Evolutionary conservation across 345 rosid genomes (phyloP).

Genomic region (Eucalyptus pauciflora): DNA sequence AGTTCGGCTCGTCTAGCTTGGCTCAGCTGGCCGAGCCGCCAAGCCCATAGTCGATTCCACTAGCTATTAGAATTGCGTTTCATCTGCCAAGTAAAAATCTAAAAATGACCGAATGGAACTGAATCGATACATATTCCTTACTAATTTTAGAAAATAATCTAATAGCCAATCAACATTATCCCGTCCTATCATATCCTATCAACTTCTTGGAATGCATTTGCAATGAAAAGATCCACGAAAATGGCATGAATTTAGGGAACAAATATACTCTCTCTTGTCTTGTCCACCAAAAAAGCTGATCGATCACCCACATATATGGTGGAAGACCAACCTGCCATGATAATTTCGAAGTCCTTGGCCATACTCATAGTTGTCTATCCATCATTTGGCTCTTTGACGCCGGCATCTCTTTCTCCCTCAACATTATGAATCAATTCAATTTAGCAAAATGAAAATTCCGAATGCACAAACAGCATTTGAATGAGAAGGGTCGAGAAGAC

Average conservation of each 20-base stretch:
- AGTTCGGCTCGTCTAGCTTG: not conserved
- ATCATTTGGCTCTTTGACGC: not conserved
- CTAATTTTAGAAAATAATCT: not conserved
- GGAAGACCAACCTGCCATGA: not conserved
- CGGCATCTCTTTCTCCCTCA: not conserved
- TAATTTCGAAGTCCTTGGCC: not conserved
- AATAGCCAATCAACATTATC: not conserved
- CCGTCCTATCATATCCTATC: not conserved
- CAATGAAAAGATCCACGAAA: not conserved
- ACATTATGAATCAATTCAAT: not conserved
- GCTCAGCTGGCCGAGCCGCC: not conserved
- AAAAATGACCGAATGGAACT: not conserved
- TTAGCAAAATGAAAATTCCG: not conserved
- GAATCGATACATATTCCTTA: not conserved
- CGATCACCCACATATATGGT: not conserved
- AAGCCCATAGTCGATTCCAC: not conserved
- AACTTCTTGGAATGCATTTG: not conserved
- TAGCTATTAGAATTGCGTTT: not conserved
- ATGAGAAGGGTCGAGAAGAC: not conserved
- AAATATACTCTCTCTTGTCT: not conserved
- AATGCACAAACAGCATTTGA: not conserved
- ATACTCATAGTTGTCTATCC: not conserved
- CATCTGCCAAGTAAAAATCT: not conserved
- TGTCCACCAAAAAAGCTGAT: not conserved
- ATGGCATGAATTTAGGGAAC: not conserved